Base-by-base conservation (phyloP, 148 eudicot species). In the Fagopyrum homotropicum region DNA sequence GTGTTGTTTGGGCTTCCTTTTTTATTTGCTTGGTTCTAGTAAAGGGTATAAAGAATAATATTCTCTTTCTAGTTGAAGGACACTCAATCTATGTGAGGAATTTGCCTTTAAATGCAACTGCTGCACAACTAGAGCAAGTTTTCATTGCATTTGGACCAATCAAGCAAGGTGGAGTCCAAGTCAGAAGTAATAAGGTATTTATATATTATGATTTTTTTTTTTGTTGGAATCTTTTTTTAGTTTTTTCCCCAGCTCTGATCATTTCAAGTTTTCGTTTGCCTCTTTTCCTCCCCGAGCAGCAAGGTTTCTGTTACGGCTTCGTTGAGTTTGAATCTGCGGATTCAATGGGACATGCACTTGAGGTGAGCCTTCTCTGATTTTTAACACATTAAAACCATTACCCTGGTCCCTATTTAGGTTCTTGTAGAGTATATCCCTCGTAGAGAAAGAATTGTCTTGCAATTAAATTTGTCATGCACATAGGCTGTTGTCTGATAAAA, bases 271-370 rank as follows among this genome's bases (percentile, higher is more conserved):
- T 45, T 19, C 66, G 64, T 75, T 57, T 51, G 71, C 71, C 45
- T 66, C 6, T 60, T 30, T 57, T 54, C 29, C 81, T 77, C 48
- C 77, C 26, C 69, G 45, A 80, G 86, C 88, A 86, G 81, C 91
- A 86, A 73, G 93, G 93, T 74, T 88, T 82, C 72, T 86, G 91
- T 83, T 91, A 85, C 79, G 97, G 97, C 51, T 91, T 91, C 78
- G 91, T 91, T 17, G 93, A 91, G 79, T 91, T 86, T 75, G 89
- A 86, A 73, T 79, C 91, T 7, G 11, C 71, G 82, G 75, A 69
- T 69, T 80, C 93, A 64, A 84, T 89, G 93, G 77, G 75, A 60
- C 81, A 80, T 76, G 97, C 97, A 44, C 85, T 89, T 73, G 81
- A 89, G 97, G 97, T 91, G 19, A 83, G 73, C 73, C 17, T 43